These are phyloP conservation scores for Hypholoma fasciculare DNA, from an alignment of 768 basidiomycete genomes.

Conservation along the genomic window DNA sequence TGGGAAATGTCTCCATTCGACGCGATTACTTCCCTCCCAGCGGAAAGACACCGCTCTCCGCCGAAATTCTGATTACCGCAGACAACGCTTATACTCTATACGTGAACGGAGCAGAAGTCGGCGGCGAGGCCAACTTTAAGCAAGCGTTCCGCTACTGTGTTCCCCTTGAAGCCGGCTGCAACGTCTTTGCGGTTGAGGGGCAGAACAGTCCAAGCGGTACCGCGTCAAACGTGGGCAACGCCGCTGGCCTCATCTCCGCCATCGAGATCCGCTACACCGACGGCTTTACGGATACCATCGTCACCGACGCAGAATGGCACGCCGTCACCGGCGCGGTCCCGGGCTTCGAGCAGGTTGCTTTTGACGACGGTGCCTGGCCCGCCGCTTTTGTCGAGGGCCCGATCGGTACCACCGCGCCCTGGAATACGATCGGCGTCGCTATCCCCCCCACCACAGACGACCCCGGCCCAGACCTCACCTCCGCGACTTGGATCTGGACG, in stretches of 20 bases:
- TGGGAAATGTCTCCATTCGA: constrained; percentile 28
- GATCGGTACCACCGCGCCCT: not conserved
- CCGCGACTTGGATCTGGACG: constrained; percentile 33
- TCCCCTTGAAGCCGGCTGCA: constrained; percentile 23
- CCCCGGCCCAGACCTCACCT: constrained; percentile 21
- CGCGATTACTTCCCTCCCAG: constrained; percentile 23
- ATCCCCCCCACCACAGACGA: constrained; percentile 18
- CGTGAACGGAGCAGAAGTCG: constrained; percentile 28
- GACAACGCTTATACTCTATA: constrained; percentile 32
- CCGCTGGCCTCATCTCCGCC: constrained; percentile 29
- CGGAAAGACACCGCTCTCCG: constrained; percentile 27
- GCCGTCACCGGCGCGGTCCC: constrained; percentile 19
- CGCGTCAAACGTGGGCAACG: constrained; percentile 10
- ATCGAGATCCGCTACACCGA: constrained; percentile 31
- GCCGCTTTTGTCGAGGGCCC: constrained; percentile 23
- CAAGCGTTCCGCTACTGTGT: constrained; percentile 28
- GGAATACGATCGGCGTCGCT: constrained; percentile 8
- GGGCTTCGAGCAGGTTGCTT: constrained; percentile 28
- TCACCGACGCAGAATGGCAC: constrained; percentile 32
- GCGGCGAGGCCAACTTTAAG: constrained; percentile 16
- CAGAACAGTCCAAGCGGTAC: constrained; percentile 3
- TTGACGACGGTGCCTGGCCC: constrained; percentile 30
- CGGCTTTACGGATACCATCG: constrained; percentile 27
- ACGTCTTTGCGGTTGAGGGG: constrained; percentile 32
- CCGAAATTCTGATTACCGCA: constrained; percentile 28